Base-by-base conservation (phyloP, 352 stramenopile genomes). In the Hyaloperonospora brassicae region DNA sequence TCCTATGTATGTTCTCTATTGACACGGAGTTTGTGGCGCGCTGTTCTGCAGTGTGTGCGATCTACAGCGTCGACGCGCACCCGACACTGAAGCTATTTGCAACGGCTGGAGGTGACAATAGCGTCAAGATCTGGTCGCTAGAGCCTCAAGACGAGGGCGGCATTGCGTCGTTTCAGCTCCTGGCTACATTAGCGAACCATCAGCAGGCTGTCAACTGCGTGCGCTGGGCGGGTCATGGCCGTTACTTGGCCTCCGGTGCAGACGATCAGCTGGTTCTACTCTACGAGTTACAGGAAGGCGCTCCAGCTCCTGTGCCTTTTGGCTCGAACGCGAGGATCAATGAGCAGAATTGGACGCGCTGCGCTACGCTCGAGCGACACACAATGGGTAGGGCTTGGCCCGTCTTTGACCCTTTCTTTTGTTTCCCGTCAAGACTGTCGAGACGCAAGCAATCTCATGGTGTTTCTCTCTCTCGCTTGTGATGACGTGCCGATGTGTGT, bases 151-250 rank as follows among this genome's bases (percentile, higher is more conserved):
- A 48, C 0, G 70, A 72, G 21, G 74, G 63, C 30, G 72, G 68
- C 14, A 67, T 87, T 34, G 76, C 78, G 38, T 76, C 72, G 1
- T 92, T 89, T 62, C 79, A 92, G 67, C 68, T 94, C 30, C 54
- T 94, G 21, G 81, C 79, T 31, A 94, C 84, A 50, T 62, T 94
- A 43, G 64, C 72, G 31, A 86, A 85, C 54, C 84, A 94, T 61
- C 74, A 92, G 53, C 80, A 92, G 60, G 81, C 84, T 3, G 84
- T 94, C 41, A 94, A 94, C 58, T 90, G 81, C 48, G 81, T 94
- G 47, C 84, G 84, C 11, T 94, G 84, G 84, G 81, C 84, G 11
- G 66, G 61, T 21, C 80, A 90, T 38, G 84, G 84, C 7, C 73
- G 75, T 21, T 92, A 89, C 51, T 75, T 94, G 43, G 84, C 84